Conservation (phyloP, 129 eudicot genomes). For the Erigeron canadensis region DNA sequence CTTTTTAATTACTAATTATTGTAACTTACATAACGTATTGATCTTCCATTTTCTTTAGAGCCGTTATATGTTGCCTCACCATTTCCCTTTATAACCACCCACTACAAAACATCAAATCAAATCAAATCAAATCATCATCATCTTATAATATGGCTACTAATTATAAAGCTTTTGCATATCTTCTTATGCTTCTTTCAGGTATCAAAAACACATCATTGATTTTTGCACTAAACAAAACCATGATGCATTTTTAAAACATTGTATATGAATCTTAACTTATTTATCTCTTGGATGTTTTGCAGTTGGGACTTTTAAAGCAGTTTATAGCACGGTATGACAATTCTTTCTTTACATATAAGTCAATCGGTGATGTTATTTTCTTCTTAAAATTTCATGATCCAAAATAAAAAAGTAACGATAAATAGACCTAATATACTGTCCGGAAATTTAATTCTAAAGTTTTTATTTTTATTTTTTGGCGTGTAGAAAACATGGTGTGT, state of each 20-base stretch:
- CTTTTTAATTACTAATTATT: slow-evolving; percentile 20
- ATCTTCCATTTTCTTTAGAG: slow-evolving; percentile 29
- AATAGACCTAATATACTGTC: too few relatives aligned
- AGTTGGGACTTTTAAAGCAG: slow-evolving; percentile 23
- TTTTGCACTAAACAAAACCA: not conserved
- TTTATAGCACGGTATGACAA: slow-evolving; percentile 20
- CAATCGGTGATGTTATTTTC: not conserved
- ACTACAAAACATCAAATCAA: slow-evolving; percentile 20
- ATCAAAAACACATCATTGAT: not conserved
- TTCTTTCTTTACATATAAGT: not conserved
- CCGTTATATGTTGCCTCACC: slow-evolving; percentile 26
- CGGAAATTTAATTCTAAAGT: not conserved
- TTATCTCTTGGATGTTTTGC: not conserved
- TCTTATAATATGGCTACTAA: slow-evolving; percentile 26
- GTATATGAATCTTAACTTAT: not conserved
- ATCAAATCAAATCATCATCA: slow-evolving; percentile 14
- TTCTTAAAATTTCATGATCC: too few relatives aligned
- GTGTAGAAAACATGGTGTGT: slow-evolving; percentile 92
- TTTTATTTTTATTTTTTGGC: not conserved
- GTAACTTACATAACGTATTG: slow-evolving; percentile 33
- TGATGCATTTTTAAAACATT: not conserved
- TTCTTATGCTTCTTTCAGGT: slow-evolving; percentile 37
- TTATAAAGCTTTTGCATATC: slow-evolving; percentile 19
- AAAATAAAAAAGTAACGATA: too few relatives aligned
- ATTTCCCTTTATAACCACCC: slow-evolving; percentile 19